Conservation (phyloP, 1,284 basidiomycete species). For the Thelephora terrestris region DNA sequence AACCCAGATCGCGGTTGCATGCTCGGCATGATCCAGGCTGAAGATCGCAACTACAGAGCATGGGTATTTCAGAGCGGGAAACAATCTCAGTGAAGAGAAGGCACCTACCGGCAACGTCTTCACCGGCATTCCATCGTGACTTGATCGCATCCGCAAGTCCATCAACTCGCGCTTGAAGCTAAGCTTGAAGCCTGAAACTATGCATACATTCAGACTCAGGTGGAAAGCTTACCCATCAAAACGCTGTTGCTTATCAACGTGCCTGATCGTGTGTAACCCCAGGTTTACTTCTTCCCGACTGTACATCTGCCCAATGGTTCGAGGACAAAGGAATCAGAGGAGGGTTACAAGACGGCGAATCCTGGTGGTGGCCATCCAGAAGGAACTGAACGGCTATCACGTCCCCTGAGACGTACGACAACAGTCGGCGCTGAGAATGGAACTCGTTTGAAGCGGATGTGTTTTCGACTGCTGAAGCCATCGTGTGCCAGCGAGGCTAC, state of each 20-base stretch:
- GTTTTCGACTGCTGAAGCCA: not conserved
- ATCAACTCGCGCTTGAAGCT: not conserved
- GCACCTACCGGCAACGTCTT: not conserved
- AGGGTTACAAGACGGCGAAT: slow-evolving; percentile 31
- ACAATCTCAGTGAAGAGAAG: not conserved
- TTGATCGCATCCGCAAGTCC: slow-evolving; percentile 47
- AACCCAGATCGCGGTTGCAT: slow-evolving; percentile 60
- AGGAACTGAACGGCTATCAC: slow-evolving; percentile 65
- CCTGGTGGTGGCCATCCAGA: slow-evolving; percentile 40
- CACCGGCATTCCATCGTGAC: slow-evolving; percentile 31
- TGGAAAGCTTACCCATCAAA: not conserved
- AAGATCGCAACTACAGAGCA: slow-evolving; percentile 44
- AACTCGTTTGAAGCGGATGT: slow-evolving; percentile 25
- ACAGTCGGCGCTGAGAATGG: slow-evolving; percentile 25
- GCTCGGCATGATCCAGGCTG: slow-evolving; percentile 60
- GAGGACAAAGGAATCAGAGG: slow-evolving; percentile 21
- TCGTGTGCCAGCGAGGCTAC: too few species aligned
- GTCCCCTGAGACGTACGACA: slow-evolving; percentile 52
- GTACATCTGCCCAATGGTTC: slow-evolving; percentile 7
- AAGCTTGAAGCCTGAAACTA: too few species aligned
- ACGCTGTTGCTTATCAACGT: slow-evolving; percentile 8
- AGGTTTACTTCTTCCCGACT: slow-evolving; percentile 30
- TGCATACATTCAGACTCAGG: not conserved
- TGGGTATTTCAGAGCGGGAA: not conserved
- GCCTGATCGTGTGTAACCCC: slow-evolving; percentile 43